phyloP scores from a whole-genome alignment of 257 asterid genomes.

The Haberlea rhodopensis region DNA sequence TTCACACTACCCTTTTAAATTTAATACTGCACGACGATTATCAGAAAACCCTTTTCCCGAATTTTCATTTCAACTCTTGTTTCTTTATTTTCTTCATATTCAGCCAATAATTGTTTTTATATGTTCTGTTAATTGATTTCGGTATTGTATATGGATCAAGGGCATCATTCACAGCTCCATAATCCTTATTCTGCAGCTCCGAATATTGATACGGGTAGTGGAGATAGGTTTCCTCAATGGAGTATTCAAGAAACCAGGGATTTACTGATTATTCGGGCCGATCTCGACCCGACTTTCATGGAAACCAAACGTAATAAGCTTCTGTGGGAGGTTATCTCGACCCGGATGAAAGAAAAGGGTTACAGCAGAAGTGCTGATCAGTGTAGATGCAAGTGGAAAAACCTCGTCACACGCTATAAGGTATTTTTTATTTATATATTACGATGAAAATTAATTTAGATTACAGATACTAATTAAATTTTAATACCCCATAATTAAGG shows the following conservation, averaged over 20 bases:
- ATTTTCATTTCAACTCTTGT: slow-evolving; percentile 16
- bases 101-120: background rate
- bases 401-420: slow-evolving; percentile 57
- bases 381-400: slow-evolving; percentile 75
- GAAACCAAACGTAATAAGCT: slow-evolving; percentile 39
- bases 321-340: slow-evolving; percentile 61
- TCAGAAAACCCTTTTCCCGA: background rate
- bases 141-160: slow-evolving; percentile 32
- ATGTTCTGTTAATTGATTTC: too few relatives aligned
- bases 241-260: slow-evolving; percentile 53
- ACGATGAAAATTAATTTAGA: background rate
- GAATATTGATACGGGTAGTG: slow-evolving; percentile 38
- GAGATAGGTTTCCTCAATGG: slow-evolving; percentile 61
- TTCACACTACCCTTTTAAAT: slow-evolving; percentile 34
- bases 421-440: slow-evolving; percentile 24
- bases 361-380: slow-evolving; percentile 60
- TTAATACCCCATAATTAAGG: background rate
- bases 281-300: slow-evolving; percentile 51
- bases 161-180: slow-evolving; percentile 32
- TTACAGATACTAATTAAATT: background rate
- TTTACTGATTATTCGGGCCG: slow-evolving; percentile 50
- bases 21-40: background rate
- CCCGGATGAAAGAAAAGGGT: slow-evolving; percentile 57
- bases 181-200: slow-evolving; percentile 25
- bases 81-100: background rate